Base-by-base conservation (phyloP, 345 rosid genomes). In the Kernera saxatilis region DNA sequence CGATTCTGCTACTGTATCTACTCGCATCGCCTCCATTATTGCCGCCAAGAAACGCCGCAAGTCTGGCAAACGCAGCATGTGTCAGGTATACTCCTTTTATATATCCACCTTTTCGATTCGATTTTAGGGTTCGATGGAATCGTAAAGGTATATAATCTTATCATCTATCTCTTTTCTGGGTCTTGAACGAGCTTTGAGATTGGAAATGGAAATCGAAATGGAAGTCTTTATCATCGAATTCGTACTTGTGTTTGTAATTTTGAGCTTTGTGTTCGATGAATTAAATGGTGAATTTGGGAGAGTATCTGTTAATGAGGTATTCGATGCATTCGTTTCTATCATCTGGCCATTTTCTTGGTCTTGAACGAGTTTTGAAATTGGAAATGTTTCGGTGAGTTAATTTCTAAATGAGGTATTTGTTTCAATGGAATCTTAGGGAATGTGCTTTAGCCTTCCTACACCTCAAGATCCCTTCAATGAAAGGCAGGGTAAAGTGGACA, bases 381-480 rank as follows among this genome's bases (percentile, higher is more conserved):
- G 40, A 63, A 8, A 6, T 32, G 40, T n/a, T 33, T 18, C 21
- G 12, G 35, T 40, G 35, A 26, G 43, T 61, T 61, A n/a, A n/a
- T n/a, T n/a, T n/a, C n/a, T n/a, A n/a, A n/a, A n/a, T 36, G 19
- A 21, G 13, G 11, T 11, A 11, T 33, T 48, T 12, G 26, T 56
- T 22, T 37, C 1, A 3, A 2, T 17, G 51, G 33, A 56, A 57
- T 62, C 51, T 49, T 81, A 89, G 96, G 96, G 97, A 17, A 91
- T 94, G 99, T 94, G 97, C 69, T 94, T 85, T 78, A 88, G 89
- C 77, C 96, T 93, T 64, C 99, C 99, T 15, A 77, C 86, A 33
- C 84, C 27, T 6, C 88, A 89, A 40, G 87, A 91, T 76, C 97
- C 96, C 0, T 91, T 83, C 83, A 88, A 89, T 73, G 97, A 94